Evolutionary conservation across 2,329 filamentous ascomycete species (phyloP).

Genomic region (Leptographium radiaticola): DNA sequence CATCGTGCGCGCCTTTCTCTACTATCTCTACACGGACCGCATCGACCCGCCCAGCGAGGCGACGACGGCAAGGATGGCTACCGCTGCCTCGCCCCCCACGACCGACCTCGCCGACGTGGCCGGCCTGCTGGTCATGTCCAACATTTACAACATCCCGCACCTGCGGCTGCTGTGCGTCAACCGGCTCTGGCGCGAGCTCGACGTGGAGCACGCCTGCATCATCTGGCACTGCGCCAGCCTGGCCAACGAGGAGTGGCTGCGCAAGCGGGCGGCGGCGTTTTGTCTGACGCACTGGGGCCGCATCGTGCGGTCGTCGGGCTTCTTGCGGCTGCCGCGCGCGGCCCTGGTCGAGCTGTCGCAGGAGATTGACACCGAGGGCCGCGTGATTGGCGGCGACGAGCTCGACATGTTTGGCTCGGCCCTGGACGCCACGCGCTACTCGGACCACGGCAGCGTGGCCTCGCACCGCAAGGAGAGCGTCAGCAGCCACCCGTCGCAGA

Average conservation of each 20-base stretch:
- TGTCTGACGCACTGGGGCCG: constrained; percentile 92
- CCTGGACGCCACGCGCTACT: constrained; percentile 29
- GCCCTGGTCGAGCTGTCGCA: constrained; percentile 85
- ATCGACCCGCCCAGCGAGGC: constrained; percentile 44
- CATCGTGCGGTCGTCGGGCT: constrained; percentile 78
- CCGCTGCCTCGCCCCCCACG: constrained; percentile 27
- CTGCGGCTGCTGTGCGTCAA: constrained; percentile 85
- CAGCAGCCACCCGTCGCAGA: constrained; percentile 44
- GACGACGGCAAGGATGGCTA: background rate
- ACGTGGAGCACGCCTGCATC: constrained; percentile 87
- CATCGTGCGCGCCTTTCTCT: constrained; percentile 86
- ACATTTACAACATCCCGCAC: constrained; percentile 94
- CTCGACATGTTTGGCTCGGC: constrained; percentile 44
- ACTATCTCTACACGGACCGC: constrained; percentile 93
- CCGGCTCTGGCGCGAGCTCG: constrained; percentile 76
- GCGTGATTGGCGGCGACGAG: constrained; percentile 80
- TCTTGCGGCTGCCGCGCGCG: constrained; percentile 63
- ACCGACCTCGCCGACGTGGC: constrained; percentile 73
- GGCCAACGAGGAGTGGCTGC: constrained; percentile 87
- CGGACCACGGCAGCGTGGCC: constrained; percentile 23
- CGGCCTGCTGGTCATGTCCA: constrained; percentile 91
- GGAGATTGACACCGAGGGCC: constrained; percentile 85
- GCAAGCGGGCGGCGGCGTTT: constrained; percentile 74
- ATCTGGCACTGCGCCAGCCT: constrained; percentile 91
- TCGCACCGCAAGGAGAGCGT: constrained; percentile 44